phyloP scores from a whole-genome alignment of 1,139 yeast genomes.

The Candida pseudocylindracea region DNA sequence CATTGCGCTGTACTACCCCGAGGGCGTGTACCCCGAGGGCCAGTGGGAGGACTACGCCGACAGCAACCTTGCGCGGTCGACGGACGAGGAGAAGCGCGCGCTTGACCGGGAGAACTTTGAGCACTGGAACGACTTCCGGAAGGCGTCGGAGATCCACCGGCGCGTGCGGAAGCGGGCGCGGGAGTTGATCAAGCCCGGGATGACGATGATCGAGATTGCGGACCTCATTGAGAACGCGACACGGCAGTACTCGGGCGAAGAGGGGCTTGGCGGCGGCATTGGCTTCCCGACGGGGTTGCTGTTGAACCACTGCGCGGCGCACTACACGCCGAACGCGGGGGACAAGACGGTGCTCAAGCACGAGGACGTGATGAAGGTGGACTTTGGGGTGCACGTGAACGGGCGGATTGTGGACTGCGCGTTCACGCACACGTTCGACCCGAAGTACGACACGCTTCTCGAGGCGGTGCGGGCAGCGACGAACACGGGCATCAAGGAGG shows the following conservation, averaged over 20 bases:
- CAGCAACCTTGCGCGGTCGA: slow-evolving; percentile 51
- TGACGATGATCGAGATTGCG: slow-evolving; percentile 80
- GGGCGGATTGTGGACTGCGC: slow-evolving; percentile 96
- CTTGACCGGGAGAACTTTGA: slow-evolving; percentile 44
- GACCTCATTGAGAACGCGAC: slow-evolving; percentile 71
- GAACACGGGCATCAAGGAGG: slow-evolving; percentile 74
- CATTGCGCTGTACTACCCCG: slow-evolving; percentile 47
- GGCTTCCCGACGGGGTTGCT: slow-evolving; percentile 98
- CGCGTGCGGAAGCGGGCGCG: slow-evolving; percentile 71
- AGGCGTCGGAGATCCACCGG: slow-evolving; percentile 91
- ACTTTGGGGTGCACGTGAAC: slow-evolving; percentile 89
- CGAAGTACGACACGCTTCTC: slow-evolving; percentile 57
- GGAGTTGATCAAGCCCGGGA: slow-evolving; percentile 65
- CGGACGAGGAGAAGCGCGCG: slow-evolving; percentile 72
- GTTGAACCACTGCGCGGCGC: slow-evolving; percentile 89
- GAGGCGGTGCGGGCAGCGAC: slow-evolving; percentile 86
- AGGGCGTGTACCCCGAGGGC: slow-evolving; percentile 69
- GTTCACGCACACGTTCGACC: slow-evolving; percentile 76
- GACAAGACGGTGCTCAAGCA: slow-evolving; percentile 61
- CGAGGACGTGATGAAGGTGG: slow-evolving; percentile 93
- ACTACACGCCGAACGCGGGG: slow-evolving; percentile 92
- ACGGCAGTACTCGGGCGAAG: background rate
- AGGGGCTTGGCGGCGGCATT: slow-evolving; percentile 43
- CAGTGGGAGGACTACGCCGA: slow-evolving; percentile 66
- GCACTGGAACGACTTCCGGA: slow-evolving; percentile 73